These are phyloP conservation scores for Neonectria faginata DNA, from an alignment of 2,329 filamentous ascomycete species.

Conservation along the genomic window DNA sequence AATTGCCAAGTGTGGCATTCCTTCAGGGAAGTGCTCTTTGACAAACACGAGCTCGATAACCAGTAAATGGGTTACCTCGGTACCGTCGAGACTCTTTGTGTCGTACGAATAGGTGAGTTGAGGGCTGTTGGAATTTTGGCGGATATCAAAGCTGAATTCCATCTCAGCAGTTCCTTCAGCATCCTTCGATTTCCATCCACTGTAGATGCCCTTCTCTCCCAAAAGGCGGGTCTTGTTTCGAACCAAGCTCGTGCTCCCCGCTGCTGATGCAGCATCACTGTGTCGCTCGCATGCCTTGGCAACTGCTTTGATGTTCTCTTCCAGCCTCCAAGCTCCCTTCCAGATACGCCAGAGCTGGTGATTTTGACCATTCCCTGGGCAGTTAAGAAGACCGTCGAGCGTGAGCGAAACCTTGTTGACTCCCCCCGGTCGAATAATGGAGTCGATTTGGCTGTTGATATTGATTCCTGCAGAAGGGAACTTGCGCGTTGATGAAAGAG, in stretches of 20 bases:
- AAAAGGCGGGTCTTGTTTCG: slow-evolving; percentile 77
- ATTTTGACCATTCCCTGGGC: slow-evolving; percentile 74
- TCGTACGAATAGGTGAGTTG: slow-evolving; percentile 77
- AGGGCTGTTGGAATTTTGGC: slow-evolving; percentile 45
- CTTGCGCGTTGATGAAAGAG: slow-evolving; percentile 77
- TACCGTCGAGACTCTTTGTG: slow-evolving; percentile 77
- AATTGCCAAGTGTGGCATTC: slow-evolving; percentile 73
- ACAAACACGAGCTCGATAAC: slow-evolving; percentile 92
- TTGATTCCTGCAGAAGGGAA: slow-evolving; percentile 93
- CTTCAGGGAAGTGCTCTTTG: slow-evolving; percentile 83
- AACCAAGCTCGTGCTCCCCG: background rate
- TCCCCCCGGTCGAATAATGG: slow-evolving; percentile 84
- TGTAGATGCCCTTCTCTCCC: slow-evolving; percentile 81
- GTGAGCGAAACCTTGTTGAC: slow-evolving; percentile 62
- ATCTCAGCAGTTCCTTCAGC: slow-evolving; percentile 62
- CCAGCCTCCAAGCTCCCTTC: slow-evolving; percentile 90
- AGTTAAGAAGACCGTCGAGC: slow-evolving; percentile 73
- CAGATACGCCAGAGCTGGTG: slow-evolving; percentile 83
- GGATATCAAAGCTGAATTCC: slow-evolving; percentile 72
- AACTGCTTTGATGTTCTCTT: slow-evolving; percentile 82
- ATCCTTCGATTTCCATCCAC: slow-evolving; percentile 83
- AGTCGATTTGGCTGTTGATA: slow-evolving; percentile 80
- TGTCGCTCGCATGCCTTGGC: slow-evolving; percentile 84
- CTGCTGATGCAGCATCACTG: slow-evolving; percentile 40
- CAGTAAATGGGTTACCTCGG: slow-evolving; percentile 83